Evolutionary conservation across 208 protist genomes (phyloP).

Genomic region (Porcisia hertigi): DNA sequence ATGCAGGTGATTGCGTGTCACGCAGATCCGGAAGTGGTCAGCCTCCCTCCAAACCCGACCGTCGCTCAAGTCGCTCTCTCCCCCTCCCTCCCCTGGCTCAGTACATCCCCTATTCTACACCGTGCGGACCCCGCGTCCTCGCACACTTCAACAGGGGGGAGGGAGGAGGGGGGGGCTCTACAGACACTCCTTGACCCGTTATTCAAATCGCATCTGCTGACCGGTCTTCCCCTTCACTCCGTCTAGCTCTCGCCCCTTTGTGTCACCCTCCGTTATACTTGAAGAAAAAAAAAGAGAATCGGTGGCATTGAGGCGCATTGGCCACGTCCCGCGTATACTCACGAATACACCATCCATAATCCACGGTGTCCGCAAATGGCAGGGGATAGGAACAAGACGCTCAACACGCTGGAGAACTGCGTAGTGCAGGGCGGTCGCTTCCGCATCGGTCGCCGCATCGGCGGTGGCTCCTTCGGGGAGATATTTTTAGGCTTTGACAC

Average conservation of each 20-base stretch:
- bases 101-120: neutral
- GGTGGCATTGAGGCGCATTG: neutral
- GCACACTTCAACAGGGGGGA: neutral
- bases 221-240: neutral
- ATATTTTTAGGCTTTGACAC: constrained; percentile 92
- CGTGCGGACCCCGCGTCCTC: neutral
- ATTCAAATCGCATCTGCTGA: neutral
- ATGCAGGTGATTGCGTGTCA: neutral
- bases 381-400: constrained; percentile 17
- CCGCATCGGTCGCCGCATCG: constrained; percentile 97
- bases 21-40: neutral
- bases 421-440: constrained; percentile 80
- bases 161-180: neutral
- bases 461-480: constrained; percentile 94
- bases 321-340: neutral
- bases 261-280: too few relatives aligned
- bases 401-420: constrained; percentile 27
- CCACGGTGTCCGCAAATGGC: constrained; percentile 5
- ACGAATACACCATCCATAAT: neutral
- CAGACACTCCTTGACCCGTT: neutral
- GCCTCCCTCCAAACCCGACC: neutral
- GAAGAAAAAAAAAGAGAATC: neutral
- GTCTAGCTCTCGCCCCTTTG: neutral
- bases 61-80: too few relatives aligned
- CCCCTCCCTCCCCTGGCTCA: neutral